Evolutionary conservation across 129 eudicot species (phyloP), one percentile per base, ranked within the genome.

Genomic region (Rutidosis leptorrhynchoides): DNA sequence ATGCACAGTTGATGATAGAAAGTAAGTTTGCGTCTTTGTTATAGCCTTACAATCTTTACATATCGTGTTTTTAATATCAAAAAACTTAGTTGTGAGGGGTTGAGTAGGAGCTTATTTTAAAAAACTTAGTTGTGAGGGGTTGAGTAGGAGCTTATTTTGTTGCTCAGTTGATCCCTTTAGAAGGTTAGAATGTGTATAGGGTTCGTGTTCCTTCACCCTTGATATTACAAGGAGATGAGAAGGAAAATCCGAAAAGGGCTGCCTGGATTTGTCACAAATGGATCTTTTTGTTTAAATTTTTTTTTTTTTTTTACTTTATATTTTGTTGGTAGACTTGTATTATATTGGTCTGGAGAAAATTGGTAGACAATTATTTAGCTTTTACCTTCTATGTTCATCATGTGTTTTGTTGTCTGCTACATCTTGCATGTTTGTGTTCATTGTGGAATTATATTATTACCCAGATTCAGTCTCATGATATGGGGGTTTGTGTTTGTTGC

Each of bases 141-240:
- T n/a, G n/a, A n/a, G n/a, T n/a, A 53, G 73, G 90, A 80, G 91
- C 83, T 82, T 88, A 80, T 79, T 84, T 74, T 75, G 75, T 82
- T 80, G 88, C 67, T 58, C 74, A 17, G 68, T 73, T 76, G 81
- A 79, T 79, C 80, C 65, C 35, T 68, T 60, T 77, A 69, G 78
- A 70, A 72, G 75, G 78, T 79, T 82, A 78, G 82, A 74, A 71
- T 35, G 60, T 84, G 85, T 87, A 81, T 83, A 83, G 88, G 70
- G 70, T 65, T 63, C 22, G 74, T 57, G 73, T 77, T 77, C 78
- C 82, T 79, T 68, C 21, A 58, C 75, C 76, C 61, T 72, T 77
- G 74, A 65, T 73, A 58, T 74, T 71, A n/a, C 60, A 51, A 74
- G 79, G 84, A 59, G 72, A 76, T 74, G 82, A 81, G 88, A 68